Base-by-base conservation (phyloP, 192 early-diverging fungal species). In the Umbelopsis sp. region DNA sequence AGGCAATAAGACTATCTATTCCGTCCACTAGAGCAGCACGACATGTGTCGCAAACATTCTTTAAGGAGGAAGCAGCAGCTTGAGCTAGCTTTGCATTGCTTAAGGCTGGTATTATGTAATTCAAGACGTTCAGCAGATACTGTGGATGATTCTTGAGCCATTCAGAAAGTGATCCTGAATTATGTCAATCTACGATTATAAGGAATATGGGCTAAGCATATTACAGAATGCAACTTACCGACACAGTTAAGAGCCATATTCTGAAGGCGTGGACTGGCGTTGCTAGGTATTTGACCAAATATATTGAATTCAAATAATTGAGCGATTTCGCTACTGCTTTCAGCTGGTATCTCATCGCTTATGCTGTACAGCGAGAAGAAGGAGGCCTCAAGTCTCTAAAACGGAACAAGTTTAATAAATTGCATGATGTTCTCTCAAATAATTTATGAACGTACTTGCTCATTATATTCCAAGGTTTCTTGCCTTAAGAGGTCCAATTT, bases 1-100 rank as follows among this genome's bases (percentile, higher is more conserved):
- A 79, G 7, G 80, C 75, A 69, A 91, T 83, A 56, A 93, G 81
- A 38, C 77, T 82, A 45, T 84, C 86, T 11, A 89, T 80, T 0
- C 81, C 88, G 1, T 80, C 84, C 1, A 88, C 77, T 3, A 93
- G 74, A n/a, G 85, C 82, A 25, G 85, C 81, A 43, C 90, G 86
- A 70, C 91, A 93, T 51, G 82, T 84, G 56, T 93, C 90, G 71
- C 91, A 93, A 45, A 93, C 86, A 34, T 83, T 83, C 17, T 89
- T 85, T 16, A 93, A 87, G 1, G 90, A 82, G 4, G 80, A 79
- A n/a, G 88, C 90, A 3, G 91, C 90, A n/a, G 81, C 62, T 4
- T 77, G 79, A 10, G 91, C 87, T 7, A 90, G 71, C 56, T 81
- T 70, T 0, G 88, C 83, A 22, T 88, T 79, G 34, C 80, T 83